Conservation (phyloP, 176 grass and related monocot species). For the Guadua angustifolia region DNA sequence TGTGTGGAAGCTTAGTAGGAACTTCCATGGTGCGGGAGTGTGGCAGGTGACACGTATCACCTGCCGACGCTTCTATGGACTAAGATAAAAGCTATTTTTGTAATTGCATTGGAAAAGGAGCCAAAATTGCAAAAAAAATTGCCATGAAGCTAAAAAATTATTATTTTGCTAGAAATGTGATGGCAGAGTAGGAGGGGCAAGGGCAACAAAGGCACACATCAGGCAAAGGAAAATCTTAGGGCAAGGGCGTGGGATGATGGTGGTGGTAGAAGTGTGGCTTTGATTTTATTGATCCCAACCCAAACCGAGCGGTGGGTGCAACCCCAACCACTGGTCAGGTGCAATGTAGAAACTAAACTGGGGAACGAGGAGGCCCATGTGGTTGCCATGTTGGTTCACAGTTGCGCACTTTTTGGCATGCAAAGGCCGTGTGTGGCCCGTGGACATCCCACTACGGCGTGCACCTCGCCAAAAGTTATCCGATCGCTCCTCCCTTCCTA, state of each 20-base stretch:
- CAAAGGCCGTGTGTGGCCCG: slow-evolving; percentile 29
- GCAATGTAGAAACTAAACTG: too few species aligned
- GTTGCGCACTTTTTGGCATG: background rate
- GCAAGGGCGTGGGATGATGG: background rate
- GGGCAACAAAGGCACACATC: background rate
- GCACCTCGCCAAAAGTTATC: background rate
- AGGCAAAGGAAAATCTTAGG: slow-evolving; percentile 9
- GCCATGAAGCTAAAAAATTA: too few species aligned
- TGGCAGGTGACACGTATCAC: too few species aligned
- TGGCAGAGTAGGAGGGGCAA: background rate
- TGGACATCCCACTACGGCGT: background rate
- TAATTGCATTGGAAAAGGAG: too few species aligned
- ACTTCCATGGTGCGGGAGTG: too few species aligned
- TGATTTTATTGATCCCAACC: slow-evolving; percentile 39
- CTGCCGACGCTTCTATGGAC: too few species aligned
- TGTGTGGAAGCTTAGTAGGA: too few species aligned
- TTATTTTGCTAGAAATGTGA: background rate
- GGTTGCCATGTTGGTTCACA: slow-evolving; percentile 16
- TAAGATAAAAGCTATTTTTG: too few species aligned
- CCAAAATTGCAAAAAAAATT: too few species aligned
- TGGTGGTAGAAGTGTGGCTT: slow-evolving; percentile 27
- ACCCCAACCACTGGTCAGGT: background rate
- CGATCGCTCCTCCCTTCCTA: background rate
- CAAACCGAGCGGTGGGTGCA: background rate
- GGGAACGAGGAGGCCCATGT: background rate